These are phyloP conservation scores for Umbelopsis isabellina DNA, from an alignment of 192 early-diverging fungal genomes.

Conservation along the genomic window DNA sequence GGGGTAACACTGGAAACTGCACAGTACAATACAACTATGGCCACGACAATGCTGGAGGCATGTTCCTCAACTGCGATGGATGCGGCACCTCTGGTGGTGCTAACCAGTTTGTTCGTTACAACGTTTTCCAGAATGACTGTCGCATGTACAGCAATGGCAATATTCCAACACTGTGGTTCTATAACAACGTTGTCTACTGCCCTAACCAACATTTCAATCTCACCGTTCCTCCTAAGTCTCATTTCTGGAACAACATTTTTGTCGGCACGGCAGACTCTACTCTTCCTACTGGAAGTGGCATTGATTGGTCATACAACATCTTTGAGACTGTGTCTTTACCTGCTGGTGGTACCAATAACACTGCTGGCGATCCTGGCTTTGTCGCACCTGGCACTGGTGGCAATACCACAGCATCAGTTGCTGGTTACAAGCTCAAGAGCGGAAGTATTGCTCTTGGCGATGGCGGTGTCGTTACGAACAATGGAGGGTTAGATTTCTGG, in stretches of 20 bases:
- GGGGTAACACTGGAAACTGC: constrained; percentile 3
- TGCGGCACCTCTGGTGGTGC: background rate
- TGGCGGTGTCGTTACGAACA: too few relatives aligned
- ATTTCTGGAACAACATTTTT: constrained; percentile 3
- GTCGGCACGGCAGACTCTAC: background rate
- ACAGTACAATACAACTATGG: background rate
- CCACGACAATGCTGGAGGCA: constrained; percentile 4
- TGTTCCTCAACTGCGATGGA: constrained; percentile 7
- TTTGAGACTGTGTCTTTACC: background rate
- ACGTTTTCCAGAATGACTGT: background rate
- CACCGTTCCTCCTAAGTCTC: background rate
- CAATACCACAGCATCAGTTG: background rate
- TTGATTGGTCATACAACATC: background rate
- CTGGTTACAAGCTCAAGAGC: too few relatives aligned
- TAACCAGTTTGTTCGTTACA: background rate
- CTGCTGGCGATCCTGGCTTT: background rate
- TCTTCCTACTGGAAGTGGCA: background rate
- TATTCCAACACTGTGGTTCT: background rate
- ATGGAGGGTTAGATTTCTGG: too few relatives aligned
- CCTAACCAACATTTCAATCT: background rate
- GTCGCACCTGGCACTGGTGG: background rate
- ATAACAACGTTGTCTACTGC: background rate
- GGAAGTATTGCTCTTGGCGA: too few relatives aligned
- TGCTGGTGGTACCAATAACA: background rate
- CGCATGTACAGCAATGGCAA: background rate